Conservation (phyloP, 2,329 filamentous ascomycete species). For the Pseudogymnoascus sp. region DNA sequence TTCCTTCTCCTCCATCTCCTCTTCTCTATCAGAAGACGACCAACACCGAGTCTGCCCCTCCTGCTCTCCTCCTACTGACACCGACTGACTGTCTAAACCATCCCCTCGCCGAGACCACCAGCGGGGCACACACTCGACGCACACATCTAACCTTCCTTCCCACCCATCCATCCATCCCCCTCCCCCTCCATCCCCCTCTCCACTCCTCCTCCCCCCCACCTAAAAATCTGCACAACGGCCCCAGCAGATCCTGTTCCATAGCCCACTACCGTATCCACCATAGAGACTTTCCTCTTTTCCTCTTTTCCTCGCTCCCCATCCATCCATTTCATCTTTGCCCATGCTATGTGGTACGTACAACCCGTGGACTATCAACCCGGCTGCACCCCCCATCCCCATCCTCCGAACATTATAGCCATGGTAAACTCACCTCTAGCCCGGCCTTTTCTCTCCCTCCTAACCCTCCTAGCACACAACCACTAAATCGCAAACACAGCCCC, state of each 20-base stretch:
- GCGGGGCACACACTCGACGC: slow-evolving; percentile 6
- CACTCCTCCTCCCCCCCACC: neutral
- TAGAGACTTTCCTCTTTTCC: too few species aligned
- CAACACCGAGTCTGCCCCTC: too few species aligned
- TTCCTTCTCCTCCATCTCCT: neutral
- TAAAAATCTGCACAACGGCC: neutral
- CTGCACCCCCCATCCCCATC: too few species aligned
- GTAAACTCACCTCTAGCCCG: too few species aligned
- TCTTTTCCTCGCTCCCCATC: neutral
- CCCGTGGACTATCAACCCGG: too few species aligned
- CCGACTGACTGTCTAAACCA: too few species aligned
- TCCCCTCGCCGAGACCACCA: neutral
- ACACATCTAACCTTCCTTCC: slow-evolving; percentile 15
- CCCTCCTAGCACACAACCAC: neutral
- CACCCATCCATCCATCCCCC: slow-evolving; percentile 16
- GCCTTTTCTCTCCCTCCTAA: neutral
- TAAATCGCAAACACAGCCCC: neutral
- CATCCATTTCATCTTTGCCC: neutral
- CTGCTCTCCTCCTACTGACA: too few species aligned
- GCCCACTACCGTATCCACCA: neutral
- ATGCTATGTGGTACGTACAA: neutral
- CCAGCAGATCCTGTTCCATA: neutral
- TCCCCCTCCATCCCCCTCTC: slow-evolving; percentile 15
- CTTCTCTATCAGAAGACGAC: too few species aligned
- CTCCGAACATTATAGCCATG: too few species aligned